Conservation (phyloP, 495 filamentous ascomycete genomes). For the Corynascus novoguineensis region DNA sequence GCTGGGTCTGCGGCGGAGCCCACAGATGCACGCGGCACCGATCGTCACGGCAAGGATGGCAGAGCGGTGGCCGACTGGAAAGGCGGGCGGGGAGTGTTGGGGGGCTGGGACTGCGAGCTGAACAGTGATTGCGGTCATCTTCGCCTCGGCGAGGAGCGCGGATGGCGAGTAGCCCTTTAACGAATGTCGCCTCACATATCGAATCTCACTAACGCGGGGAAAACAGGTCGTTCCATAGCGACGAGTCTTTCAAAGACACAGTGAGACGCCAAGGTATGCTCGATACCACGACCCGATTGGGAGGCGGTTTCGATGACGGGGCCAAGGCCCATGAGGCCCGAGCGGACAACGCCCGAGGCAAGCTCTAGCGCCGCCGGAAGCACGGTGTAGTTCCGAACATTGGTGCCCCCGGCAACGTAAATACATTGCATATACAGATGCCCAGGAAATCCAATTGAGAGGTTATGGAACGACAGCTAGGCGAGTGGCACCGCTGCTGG, state of each 20-base stretch:
- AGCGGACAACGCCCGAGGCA: slow-evolving; percentile 7
- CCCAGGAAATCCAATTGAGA: not conserved
- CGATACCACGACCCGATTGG: slow-evolving; percentile 32
- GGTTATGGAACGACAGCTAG: slow-evolving; percentile 6
- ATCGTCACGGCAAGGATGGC: slow-evolving; percentile 21
- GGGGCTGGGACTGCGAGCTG: slow-evolving; percentile 71
- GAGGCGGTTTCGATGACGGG: slow-evolving; percentile 30
- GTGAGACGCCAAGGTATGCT: slow-evolving; percentile 14
- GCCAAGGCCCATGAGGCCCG: not conserved
- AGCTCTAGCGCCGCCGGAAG: slow-evolving; percentile 6
- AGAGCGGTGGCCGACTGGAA: slow-evolving; percentile 50
- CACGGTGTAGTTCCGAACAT: not conserved
- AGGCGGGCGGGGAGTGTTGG: slow-evolving; percentile 60
- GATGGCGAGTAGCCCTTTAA: slow-evolving; percentile 60
- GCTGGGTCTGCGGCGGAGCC: not conserved
- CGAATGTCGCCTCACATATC: not conserved
- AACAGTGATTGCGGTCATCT: slow-evolving; percentile 81
- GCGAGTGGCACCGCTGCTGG: not conserved
- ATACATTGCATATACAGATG: not conserved
- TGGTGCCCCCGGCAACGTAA: not conserved
- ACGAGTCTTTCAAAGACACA: slow-evolving; percentile 56
- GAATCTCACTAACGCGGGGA: not conserved
- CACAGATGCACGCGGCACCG: slow-evolving; percentile 28
- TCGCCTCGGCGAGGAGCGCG: slow-evolving; percentile 73
- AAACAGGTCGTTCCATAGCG: slow-evolving; percentile 66